Percentiles rank a stretch among this genome's conserved stretches.
phyloP scores from a whole-genome alignment of 176 grass and related monocot species.

The Paspalum notatum region DNA sequence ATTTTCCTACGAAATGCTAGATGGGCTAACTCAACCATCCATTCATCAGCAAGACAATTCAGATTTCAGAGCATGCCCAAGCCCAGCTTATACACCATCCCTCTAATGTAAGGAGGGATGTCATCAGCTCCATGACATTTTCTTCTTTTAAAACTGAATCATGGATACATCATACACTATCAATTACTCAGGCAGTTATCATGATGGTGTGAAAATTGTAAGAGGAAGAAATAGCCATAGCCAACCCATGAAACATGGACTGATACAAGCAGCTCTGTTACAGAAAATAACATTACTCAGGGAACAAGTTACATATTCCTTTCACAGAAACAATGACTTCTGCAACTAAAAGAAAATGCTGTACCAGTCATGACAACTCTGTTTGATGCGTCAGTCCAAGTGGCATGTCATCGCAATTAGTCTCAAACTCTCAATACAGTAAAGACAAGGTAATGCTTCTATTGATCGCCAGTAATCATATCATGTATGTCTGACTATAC shows the following conservation, averaged over 20 bases:
- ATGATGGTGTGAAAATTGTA: neutral
- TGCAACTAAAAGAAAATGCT: constrained; percentile 1
- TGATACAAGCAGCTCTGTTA: neutral
- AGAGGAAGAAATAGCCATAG: neutral
- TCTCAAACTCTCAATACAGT: neutral
- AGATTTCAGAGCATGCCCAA: too few relatives aligned
- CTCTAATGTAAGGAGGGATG: neutral
- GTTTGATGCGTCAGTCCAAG: neutral
- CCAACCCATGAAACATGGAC: neutral
- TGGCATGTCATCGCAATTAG: neutral
- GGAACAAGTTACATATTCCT: neutral
- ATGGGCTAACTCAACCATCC: too few relatives aligned
- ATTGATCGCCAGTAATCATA: neutral
- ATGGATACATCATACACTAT: constrained; percentile 11
- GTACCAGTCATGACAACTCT: neutral
- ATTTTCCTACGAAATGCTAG: too few relatives aligned
- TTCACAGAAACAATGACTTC: neutral
- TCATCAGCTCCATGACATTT: neutral
- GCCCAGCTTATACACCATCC: neutral
- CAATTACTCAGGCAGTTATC: neutral
- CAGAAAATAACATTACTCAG: neutral
- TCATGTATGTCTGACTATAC: constrained; percentile 62
- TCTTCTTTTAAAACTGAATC: neutral
- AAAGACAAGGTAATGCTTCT: neutral
- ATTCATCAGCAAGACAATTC: too few relatives aligned